phyloP scores from a whole-genome alignment of 768 basidiomycete genomes.

The Tylopilus rubrobrunneus region DNA sequence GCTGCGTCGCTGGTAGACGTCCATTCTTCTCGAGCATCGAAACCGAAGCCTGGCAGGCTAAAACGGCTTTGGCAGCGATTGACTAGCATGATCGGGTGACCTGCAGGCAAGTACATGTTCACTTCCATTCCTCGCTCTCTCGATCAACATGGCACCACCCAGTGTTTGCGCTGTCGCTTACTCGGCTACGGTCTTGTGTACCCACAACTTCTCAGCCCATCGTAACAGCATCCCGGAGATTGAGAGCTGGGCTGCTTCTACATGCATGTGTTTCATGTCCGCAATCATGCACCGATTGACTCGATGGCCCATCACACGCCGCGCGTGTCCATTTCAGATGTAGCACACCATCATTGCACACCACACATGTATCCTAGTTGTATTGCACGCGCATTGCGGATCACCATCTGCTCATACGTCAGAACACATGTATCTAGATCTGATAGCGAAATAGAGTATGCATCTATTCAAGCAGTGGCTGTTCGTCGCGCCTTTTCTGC shows the following conservation, averaged over 20 bases:
- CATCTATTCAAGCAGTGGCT: constrained; percentile 9
- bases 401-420: constrained; percentile 6
- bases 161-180: background rate
- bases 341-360: constrained; percentile 7
- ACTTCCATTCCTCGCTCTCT: background rate
- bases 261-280: constrained; percentile 15
- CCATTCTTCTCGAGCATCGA: constrained; percentile 11
- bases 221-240: background rate
- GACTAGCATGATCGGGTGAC: constrained; percentile 19
- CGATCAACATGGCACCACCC: background rate
- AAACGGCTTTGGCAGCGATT: constrained; percentile 27
- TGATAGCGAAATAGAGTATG: constrained; percentile 1
- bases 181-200: background rate
- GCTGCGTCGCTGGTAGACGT: constrained; percentile 32
- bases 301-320: constrained; percentile 19
- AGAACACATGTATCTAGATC: constrained; percentile 13
- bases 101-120: background rate
- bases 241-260: background rate
- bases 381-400: constrained; percentile 9
- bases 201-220: background rate
- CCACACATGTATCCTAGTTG: constrained; percentile 19
- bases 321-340: constrained; percentile 21
- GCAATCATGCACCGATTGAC: constrained; percentile 17
- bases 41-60: constrained; percentile 23
- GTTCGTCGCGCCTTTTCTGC: constrained; percentile 44